phyloP scores from a whole-genome alignment of 306 rosid species.

The Delonix regia region DNA sequence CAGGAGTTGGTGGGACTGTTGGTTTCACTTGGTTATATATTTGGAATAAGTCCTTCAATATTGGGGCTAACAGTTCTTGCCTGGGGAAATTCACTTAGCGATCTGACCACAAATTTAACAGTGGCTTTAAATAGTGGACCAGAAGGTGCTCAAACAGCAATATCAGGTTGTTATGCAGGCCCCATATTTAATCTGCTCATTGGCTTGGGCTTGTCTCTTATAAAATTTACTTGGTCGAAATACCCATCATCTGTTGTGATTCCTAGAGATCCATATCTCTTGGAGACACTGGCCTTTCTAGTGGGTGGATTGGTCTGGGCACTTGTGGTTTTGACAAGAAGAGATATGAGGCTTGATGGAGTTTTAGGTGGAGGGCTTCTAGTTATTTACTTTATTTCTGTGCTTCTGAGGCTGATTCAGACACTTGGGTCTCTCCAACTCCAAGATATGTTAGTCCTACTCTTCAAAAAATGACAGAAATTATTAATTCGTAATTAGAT shows the following conservation, averaged over 20 bases:
- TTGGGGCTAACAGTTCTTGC: constrained; percentile 86
- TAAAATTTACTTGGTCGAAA: constrained; percentile 41
- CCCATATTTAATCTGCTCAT: constrained; percentile 54
- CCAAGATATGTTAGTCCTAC: constrained; percentile 6
- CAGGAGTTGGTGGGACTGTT: constrained; percentile 56
- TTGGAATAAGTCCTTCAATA: constrained; percentile 79
- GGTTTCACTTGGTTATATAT: constrained; percentile 61
- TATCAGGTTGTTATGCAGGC: constrained; percentile 66
- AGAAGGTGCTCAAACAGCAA: constrained; percentile 56
- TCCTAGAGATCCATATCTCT: constrained; percentile 53
- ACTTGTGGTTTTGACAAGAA: constrained; percentile 45
- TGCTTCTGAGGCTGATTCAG: constrained; percentile 53
- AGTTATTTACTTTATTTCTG: constrained; percentile 47
- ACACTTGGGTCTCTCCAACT: constrained; percentile 45
- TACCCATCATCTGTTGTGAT: constrained; percentile 48
- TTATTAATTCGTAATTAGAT: background rate
- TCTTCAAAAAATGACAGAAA: constrained; percentile 8
- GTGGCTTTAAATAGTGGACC: constrained; percentile 56
- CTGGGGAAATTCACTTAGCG: constrained; percentile 89
- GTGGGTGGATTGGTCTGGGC: constrained; percentile 53
- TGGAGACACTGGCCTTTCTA: constrained; percentile 55
- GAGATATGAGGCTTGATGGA: constrained; percentile 55
- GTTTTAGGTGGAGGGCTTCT: constrained; percentile 56
- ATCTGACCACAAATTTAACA: constrained; percentile 52
- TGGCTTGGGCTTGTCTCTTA: constrained; percentile 59